A percentile compares a stretch with the other conserved stretches of the same genome.
These are phyloP conservation scores for Cyanidioschyzon merolae DNA, from an alignment of 23 red algal genomes.

Conservation along the genomic window DNA sequence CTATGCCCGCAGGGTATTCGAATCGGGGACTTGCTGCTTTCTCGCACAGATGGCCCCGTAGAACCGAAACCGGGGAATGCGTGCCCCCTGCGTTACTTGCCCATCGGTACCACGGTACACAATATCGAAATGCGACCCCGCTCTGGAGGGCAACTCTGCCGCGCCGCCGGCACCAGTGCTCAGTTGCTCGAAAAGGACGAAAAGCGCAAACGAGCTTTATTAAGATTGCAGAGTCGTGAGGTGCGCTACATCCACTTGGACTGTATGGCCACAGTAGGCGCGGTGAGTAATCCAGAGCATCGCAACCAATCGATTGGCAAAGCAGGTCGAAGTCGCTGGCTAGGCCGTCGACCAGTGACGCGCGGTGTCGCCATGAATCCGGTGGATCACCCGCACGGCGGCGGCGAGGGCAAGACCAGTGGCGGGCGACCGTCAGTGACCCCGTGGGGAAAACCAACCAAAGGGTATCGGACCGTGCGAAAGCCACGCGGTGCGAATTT, in stretches of 20 bases:
- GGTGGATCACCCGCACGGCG: constrained; percentile 92
- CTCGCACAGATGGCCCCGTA: constrained; percentile 27
- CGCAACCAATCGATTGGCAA: constrained; percentile 85
- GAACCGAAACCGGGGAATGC: constrained; percentile 88
- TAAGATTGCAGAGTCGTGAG: constrained; percentile 74
- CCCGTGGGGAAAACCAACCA: constrained; percentile 80
- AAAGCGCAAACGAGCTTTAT: constrained; percentile 38
- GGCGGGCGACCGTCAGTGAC: constrained; percentile 78
- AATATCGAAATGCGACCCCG: constrained; percentile 84
- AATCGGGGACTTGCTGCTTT: constrained; percentile 59
- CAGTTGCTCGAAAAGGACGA: constrained; percentile 58
- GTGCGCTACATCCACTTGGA: constrained; percentile 54
- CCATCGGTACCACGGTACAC: constrained; percentile 77
- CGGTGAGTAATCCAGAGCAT: constrained; percentile 91
- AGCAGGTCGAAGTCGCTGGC: constrained; percentile 77
- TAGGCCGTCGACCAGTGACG: constrained; percentile 54
- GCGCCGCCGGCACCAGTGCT: constrained; percentile 81
- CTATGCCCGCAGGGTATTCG: constrained; percentile 67
- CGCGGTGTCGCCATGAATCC: constrained; percentile 99
- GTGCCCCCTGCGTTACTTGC: constrained; percentile 63
- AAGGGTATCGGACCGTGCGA: constrained; percentile 64
- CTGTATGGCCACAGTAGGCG: constrained; percentile 85
- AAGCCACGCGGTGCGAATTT: constrained; percentile 7
- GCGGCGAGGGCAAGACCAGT: constrained; percentile 76
- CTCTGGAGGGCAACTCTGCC: constrained; percentile 59